Base-by-base conservation (phyloP, 2,329 filamentous ascomycete genomes). In the Gyromitra esculenta region DNA sequence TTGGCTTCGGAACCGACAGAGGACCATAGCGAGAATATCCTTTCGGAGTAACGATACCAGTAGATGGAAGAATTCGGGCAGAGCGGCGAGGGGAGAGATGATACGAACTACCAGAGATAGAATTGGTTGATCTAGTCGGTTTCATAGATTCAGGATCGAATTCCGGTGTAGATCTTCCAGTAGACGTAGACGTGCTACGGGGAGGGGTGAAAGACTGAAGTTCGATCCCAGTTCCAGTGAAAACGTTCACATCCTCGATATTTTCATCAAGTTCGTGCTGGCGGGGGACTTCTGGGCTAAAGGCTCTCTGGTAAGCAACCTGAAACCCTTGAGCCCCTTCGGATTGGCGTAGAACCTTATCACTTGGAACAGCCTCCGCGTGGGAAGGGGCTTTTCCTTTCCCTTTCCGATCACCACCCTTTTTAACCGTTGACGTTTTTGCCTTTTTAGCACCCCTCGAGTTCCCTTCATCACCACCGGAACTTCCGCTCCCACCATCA, bases 361-460 rank as follows among this genome's bases (percentile, higher is more conserved):
- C 63, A 69, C 39, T 54, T 45, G 75, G 50, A 43, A 52, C n/a
- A 62, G 45, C 62, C 59, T 77, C 75, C 39, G 59, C 64, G 37
- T 77, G 75, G 21, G 75, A 77, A 48, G 74, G 70, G 31, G 70
- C 65, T 45, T 77, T 77, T 43, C 72, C 72, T 35, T 75, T 75
- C 7, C 70, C 71, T 31, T 75, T 77, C 41, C 75, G 48, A 75
- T 73, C 77, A 48, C 69, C 52, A 18, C 70, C 56, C 18, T 78
- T 78, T 39, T 71, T 78, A 39, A 21, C 65, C 5, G 54, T 25
- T 25, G 65, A 21, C 56, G 68, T 64, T 66, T 75, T 77, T 48
- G 70, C 48, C 35, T 67, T 78, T 54, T 73, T 73, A 11, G 73
- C 41, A 43, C 68, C 69, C 21, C 37, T 64, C 5, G 64, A 35